Evolutionary conservation across 2,329 filamentous ascomycete genomes (phyloP), one percentile per base, ranked within the genome.

Genomic region (Penicillium sp.): DNA sequence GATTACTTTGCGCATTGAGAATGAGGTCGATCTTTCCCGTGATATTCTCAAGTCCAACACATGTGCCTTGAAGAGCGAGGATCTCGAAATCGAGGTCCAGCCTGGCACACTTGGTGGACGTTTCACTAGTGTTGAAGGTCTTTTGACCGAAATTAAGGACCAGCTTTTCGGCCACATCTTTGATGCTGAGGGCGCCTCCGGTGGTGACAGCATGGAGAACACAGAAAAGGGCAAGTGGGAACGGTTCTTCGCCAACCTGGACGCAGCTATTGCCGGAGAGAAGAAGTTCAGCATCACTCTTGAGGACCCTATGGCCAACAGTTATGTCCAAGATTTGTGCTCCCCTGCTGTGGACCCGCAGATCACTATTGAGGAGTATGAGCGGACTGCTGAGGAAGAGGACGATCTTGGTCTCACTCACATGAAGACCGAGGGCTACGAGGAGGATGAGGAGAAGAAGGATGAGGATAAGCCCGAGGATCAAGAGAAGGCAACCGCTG

Each of bases 11-110:
- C 79, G 82, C 52, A 89, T 98, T 55, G 81, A 87, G 57, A 86
- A 78, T 33, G 72, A 79, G 31, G 83, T 87, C 57, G 95, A 99
- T 74, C 83, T 99, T 44, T 89, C 88, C 13, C 87, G 95, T 61
- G 95, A 99, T 70, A 96, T 99, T 59, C 87, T 99, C 68, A 99
- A 99, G 81, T 92, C 90, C 65, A 95, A 99, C 76, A 95, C 90
- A 26, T 98, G 95, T 71, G 88, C 87, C 13, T 82, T 99, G 59
- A 86, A 88, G 68, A 96, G 92, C 73, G 90, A 91, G 0, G 93
- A 99, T 72, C 87, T 98, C 19, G 86, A 88, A 65, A 86, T 99
- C 11, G 86, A 87, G 52, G 91, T 98, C 62, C 92, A 96, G 75
- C 39, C 46, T 13, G 54, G 57, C 42, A 54, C 95, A 0, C 86